These are phyloP conservation scores for Pestalotiopsis sp. DNA, from an alignment of 2,329 filamentous ascomycete genomes.

Conservation along the genomic window DNA sequence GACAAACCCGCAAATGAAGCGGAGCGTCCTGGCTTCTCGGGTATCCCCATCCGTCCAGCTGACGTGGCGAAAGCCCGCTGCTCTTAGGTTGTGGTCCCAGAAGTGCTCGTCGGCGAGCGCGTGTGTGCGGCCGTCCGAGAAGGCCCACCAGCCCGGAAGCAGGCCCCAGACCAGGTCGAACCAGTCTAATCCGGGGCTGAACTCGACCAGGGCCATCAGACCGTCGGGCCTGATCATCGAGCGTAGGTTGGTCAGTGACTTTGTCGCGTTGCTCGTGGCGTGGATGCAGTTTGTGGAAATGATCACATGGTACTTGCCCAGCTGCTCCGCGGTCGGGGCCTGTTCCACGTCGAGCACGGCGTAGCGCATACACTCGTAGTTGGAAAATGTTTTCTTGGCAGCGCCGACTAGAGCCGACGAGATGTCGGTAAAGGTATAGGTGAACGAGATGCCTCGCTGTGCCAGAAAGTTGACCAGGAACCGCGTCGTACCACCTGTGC, in stretches of 20 bases:
- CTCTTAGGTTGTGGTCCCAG: constrained; percentile 24
- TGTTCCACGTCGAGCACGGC: constrained; percentile 32
- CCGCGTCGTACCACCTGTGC: constrained; percentile 44
- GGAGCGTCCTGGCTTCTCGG: constrained; percentile 24
- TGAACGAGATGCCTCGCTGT: constrained; percentile 23
- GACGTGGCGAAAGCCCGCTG: constrained; percentile 25
- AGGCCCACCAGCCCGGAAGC: constrained; percentile 38
- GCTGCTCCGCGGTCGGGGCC: constrained; percentile 18
- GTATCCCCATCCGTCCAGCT: constrained; percentile 25
- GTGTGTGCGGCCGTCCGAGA: constrained; percentile 28
- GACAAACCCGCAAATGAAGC: constrained; percentile 20
- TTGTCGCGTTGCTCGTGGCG: constrained; percentile 29
- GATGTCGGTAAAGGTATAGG: constrained; percentile 46
- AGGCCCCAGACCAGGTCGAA: constrained; percentile 35
- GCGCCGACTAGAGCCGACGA: constrained; percentile 33
- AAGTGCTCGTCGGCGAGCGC: constrained; percentile 22
- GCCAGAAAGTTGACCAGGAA: constrained; percentile 31
- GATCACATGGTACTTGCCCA: constrained; percentile 30
- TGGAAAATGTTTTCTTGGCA: background rate
- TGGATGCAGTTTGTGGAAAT: constrained; percentile 40
- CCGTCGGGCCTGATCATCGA: constrained; percentile 31
- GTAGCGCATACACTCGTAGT: constrained; percentile 25
- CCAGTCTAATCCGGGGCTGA: constrained; percentile 30
- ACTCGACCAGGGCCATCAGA: constrained; percentile 30
- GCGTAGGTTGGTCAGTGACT: constrained; percentile 27